These are phyloP conservation scores for Aspergillus viridinutans DNA, from an alignment of 2,329 filamentous ascomycete species.

Conservation along the genomic window DNA sequence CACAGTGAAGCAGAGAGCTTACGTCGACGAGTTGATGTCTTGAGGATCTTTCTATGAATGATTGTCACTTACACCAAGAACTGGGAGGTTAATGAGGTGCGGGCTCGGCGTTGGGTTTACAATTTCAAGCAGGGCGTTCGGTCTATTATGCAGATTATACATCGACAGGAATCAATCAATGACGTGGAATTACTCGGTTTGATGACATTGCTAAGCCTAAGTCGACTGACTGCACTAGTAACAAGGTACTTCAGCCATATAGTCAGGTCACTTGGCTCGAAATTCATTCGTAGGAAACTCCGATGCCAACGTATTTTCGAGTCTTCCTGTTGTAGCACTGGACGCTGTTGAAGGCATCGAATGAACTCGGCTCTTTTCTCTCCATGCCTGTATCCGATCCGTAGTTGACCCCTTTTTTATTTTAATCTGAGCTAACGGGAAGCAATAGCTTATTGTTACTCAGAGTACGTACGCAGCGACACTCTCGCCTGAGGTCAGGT, in stretches of 20 bases:
- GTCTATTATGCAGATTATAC: background rate
- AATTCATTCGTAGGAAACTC: too few relatives aligned
- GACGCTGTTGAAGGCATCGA: background rate
- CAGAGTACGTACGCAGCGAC: background rate
- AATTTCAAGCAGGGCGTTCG: constrained; percentile 1
- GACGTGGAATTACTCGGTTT: background rate
- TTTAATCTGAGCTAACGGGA: background rate
- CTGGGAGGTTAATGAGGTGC: background rate
- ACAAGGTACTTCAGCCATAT: too few relatives aligned
- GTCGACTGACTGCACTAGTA: background rate
- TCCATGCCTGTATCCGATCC: background rate
- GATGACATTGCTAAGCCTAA: background rate
- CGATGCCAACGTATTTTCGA: background rate
- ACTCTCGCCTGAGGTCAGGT: background rate
- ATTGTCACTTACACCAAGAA: background rate
- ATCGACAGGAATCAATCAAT: background rate
- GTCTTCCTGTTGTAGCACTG: background rate
- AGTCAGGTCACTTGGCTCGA: too few relatives aligned
- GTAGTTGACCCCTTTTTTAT: background rate
- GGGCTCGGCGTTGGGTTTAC: constrained; percentile 9
- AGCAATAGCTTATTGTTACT: background rate
- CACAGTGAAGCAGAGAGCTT: constrained; percentile 56
- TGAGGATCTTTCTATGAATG: constrained; percentile 10
- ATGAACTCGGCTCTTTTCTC: background rate
- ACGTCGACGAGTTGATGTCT: constrained; percentile 49